A percentile compares a stretch with the other conserved stretches of the same genome.
Conservation (phyloP, 805 yeast genomes). For the Yarrowia divulgata region DNA sequence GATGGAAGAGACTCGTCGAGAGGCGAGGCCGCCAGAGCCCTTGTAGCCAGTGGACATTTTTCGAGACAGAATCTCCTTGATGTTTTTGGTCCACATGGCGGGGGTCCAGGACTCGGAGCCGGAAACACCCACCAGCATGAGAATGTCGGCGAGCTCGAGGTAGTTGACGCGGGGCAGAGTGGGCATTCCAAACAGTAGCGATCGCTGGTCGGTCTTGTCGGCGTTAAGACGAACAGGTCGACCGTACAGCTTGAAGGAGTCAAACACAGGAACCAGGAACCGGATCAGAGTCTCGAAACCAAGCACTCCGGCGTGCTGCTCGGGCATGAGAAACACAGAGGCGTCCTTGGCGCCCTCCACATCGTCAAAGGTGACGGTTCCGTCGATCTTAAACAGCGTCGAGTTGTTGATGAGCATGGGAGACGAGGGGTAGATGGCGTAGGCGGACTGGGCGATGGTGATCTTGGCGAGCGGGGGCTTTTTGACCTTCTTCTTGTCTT, state of each 20-base stretch:
- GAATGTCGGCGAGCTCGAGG: conserved; percentile 67
- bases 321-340: conserved; percentile 82
- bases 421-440: conserved; percentile 92
- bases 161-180: conserved; percentile 80
- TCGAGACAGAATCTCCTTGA: conserved; percentile 62
- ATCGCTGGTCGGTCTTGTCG: conserved; percentile 68
- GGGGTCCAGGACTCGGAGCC: conserved; percentile 60
- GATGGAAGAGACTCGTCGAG: conserved; percentile 22
- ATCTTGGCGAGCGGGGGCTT: conserved; percentile 79
- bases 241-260: conserved; percentile 80
- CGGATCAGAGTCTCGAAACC: conserved; percentile 87
- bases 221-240: conserved; percentile 79
- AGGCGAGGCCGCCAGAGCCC: conserved; percentile 50
- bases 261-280: conserved; percentile 75
- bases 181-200: conserved; percentile 82
- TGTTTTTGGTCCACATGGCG: conserved; percentile 64
- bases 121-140: conserved; percentile 52
- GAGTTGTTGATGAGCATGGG: conserved; percentile 81
- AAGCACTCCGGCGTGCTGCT: conserved; percentile 78
- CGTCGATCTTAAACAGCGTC: conserved; percentile 89
- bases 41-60: conserved; percentile 60
- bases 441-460: conserved; percentile 69
- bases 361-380: conserved; percentile 59
- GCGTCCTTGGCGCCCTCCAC: conserved; percentile 59
- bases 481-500: conserved; percentile 74